A percentile compares a stretch with the other conserved stretches of the same genome.
These are phyloP conservation scores for Diaporthe sp. DNA, from an alignment of 2,329 filamentous ascomycete genomes.

Conservation along the genomic window DNA sequence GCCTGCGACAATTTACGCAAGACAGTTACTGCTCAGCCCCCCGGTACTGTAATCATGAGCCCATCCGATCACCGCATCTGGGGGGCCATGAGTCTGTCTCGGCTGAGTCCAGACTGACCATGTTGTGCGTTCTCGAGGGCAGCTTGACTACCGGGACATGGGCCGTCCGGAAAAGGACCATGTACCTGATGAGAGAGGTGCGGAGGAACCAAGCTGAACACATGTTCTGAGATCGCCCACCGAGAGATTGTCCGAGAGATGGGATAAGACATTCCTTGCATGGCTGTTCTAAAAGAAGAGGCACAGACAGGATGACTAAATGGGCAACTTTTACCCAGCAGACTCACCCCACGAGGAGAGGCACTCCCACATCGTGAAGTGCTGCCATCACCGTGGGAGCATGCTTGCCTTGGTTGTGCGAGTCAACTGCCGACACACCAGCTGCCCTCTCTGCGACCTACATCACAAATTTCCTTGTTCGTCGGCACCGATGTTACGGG, in stretches of 20 bases:
- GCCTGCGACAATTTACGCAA: conserved; percentile 32
- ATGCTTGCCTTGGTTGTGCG: neutral
- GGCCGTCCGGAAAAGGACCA: neutral
- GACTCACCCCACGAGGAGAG: neutral
- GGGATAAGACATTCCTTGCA: neutral
- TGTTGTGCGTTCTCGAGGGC: neutral
- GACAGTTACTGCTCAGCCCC: conserved; percentile 16
- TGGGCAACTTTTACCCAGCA: neutral
- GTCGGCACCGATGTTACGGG: conserved; percentile 20
- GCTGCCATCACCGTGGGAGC: neutral
- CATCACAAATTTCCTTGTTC: conserved; percentile 5
- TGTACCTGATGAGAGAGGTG: neutral
- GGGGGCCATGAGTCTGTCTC: neutral
- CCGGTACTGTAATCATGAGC: conserved; percentile 19
- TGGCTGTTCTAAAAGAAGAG: neutral
- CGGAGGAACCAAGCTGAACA: neutral
- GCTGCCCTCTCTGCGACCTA: neutral
- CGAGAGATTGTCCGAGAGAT: conserved; percentile 5
- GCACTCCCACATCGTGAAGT: neutral
- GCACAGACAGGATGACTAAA: neutral
- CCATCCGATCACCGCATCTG: conserved; percentile 6
- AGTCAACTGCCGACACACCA: conserved; percentile 11
- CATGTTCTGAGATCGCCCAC: neutral
- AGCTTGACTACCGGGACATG: conserved; percentile 7
- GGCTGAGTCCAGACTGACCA: neutral